phyloP scores from a whole-genome alignment of 495 filamentous ascomycete genomes.

The Durotheca rogersii region DNA sequence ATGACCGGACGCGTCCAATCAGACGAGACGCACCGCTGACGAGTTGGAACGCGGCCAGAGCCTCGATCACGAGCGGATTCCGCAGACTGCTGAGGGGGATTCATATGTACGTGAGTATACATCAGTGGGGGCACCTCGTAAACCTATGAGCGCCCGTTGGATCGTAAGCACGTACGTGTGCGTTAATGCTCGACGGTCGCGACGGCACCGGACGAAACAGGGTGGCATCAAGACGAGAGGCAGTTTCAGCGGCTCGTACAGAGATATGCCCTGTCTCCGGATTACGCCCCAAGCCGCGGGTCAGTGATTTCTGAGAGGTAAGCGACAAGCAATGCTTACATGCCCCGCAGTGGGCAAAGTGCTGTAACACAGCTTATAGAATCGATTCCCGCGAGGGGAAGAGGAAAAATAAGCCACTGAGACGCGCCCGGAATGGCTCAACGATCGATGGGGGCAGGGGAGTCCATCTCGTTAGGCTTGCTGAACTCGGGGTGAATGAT shows the following conservation, averaged over 20 bases:
- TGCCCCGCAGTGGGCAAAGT: no score
- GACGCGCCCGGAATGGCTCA: no score
- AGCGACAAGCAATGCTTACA: no score
- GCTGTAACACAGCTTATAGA: no score
- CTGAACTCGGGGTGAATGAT: no score
- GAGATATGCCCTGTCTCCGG: background rate
- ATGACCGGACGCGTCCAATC: background rate
- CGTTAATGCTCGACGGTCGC: background rate
- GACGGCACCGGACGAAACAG: background rate
- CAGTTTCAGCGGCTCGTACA: background rate
- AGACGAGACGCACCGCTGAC: background rate
- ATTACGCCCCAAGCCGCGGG: slow-evolving; percentile 1
- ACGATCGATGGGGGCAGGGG: no score
- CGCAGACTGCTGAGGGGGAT: background rate
- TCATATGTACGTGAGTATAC: no score
- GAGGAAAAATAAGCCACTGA: no score
- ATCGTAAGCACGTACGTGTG: no score
- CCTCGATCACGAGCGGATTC: background rate
- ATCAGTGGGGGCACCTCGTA: no score
- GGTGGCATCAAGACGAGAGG: background rate
- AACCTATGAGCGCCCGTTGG: background rate
- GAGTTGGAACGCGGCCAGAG: background rate
- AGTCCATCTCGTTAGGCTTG: no score
- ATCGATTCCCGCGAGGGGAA: no score
- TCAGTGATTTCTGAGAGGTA: slow-evolving; percentile 5